These are phyloP conservation scores for Rhodotorula sp. DNA, from an alignment of 1,284 basidiomycete species.

Conservation along the genomic window DNA sequence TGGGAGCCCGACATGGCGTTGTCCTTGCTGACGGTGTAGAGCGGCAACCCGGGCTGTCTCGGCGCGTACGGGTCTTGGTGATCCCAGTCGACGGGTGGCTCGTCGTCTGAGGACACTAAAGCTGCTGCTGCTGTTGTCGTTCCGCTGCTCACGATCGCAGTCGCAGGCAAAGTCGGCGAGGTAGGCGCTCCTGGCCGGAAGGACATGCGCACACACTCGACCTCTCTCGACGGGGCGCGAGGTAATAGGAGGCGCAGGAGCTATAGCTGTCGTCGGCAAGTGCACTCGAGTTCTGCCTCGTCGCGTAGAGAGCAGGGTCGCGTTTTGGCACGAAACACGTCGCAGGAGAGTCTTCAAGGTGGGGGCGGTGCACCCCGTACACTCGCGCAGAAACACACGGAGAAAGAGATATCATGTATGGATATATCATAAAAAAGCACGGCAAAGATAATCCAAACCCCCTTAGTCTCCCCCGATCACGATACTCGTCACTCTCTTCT, in stretches of 20 bases:
- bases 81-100: not conserved
- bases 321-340: too few relatives aligned
- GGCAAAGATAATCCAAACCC: not conserved
- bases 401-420: not conserved
- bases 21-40: conserved; percentile 18
- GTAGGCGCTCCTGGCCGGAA: too few relatives aligned
- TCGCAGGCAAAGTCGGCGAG: too few relatives aligned
- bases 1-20: not conserved
- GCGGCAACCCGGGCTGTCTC: conserved; percentile 31
- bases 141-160: not conserved
- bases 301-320: too few relatives aligned
- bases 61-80: conserved; percentile 31
- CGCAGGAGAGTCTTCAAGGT: too few relatives aligned
- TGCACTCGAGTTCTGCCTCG: too few relatives aligned
- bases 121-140: not conserved
- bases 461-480: not conserved
- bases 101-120: not conserved
- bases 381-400: too few relatives aligned
- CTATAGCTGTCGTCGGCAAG: too few relatives aligned
- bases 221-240: too few relatives aligned
- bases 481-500: conserved; percentile 22
- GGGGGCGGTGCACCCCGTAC: too few relatives aligned
- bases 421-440: not conserved
- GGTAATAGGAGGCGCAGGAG: too few relatives aligned
- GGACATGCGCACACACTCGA: too few relatives aligned